These are phyloP conservation scores for Aaosphaeria pasadenensis DNA, from an alignment of 2,329 filamentous ascomycete species.

Conservation along the genomic window DNA sequence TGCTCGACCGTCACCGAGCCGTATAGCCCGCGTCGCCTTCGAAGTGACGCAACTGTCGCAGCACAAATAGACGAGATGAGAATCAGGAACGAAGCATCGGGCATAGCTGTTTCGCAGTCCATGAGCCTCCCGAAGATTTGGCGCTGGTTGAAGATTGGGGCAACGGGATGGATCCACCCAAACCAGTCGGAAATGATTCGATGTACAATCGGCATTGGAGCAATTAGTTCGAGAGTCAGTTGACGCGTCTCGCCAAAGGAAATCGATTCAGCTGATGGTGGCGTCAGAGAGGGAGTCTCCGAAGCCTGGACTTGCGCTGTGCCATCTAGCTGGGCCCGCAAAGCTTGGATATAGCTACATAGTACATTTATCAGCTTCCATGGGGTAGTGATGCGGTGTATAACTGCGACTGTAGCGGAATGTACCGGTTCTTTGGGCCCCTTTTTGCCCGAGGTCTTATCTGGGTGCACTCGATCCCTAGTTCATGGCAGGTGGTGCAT, in stretches of 20 bases:
- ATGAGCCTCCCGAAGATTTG: conserved; percentile 5
- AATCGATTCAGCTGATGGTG: not conserved
- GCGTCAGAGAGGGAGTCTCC: not conserved
- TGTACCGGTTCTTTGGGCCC: conserved; percentile 16
- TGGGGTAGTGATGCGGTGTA: not conserved
- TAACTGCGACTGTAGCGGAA: not conserved
- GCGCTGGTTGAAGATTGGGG: conserved; percentile 11
- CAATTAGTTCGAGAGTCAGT: conserved; percentile 3
- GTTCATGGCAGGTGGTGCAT: not conserved
- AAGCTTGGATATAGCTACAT: not conserved
- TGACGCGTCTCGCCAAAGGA: not conserved
- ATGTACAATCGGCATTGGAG: conserved; percentile 5
- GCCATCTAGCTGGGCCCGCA: not conserved
- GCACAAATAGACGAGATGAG: conserved; percentile 15
- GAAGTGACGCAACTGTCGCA: conserved; percentile 15
- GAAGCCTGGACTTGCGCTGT: not conserved
- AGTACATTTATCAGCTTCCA: not conserved
- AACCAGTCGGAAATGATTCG: conserved; percentile 17
- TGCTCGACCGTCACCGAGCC: conserved; percentile 9
- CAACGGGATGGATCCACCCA: conserved; percentile 17
- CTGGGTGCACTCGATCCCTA: conserved; percentile 11
- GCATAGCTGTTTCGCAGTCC: not conserved
- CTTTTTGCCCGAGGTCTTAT: conserved; percentile 14
- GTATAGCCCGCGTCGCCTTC: conserved; percentile 12
- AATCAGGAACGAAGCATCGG: conserved; percentile 5